These are phyloP conservation scores for Thelephora terrestris DNA, from an alignment of 1,284 basidiomycete genomes.

Conservation along the genomic window DNA sequence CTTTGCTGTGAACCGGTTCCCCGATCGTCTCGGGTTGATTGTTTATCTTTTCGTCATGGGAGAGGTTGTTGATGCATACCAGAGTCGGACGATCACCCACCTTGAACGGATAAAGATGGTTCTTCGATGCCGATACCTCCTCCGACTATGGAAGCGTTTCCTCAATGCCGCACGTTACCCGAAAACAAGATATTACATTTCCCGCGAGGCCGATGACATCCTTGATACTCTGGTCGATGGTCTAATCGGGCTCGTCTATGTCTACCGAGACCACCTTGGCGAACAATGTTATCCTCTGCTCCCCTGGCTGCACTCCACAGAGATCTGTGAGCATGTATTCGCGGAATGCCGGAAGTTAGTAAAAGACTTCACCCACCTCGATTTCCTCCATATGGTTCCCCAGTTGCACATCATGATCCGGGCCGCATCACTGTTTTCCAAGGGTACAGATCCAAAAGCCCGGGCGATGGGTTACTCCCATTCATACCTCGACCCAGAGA, in stretches of 20 bases:
- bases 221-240: slow-evolving; percentile 21
- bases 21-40: slow-evolving; percentile 16
- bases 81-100: slow-evolving; percentile 24
- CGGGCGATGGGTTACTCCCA: slow-evolving; percentile 13
- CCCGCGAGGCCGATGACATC: slow-evolving; percentile 24
- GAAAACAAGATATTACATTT: slow-evolving; percentile 20
- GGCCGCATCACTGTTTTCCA: background rate
- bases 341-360: background rate
- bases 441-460: slow-evolving; percentile 2
- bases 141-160: slow-evolving; percentile 20
- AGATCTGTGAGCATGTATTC: too few species aligned
- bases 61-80: slow-evolving; percentile 28
- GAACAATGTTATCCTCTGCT: slow-evolving; percentile 19
- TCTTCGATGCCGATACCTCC: slow-evolving; percentile 22
- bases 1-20: slow-evolving; percentile 12
- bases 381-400: background rate
- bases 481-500: slow-evolving; percentile 6
- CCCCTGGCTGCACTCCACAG: slow-evolving; percentile 29
- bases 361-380: background rate
- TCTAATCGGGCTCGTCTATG: slow-evolving; percentile 22
- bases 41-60: slow-evolving; percentile 28
- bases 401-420: background rate
- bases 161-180: slow-evolving; percentile 11
- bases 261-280: too few species aligned
- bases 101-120: slow-evolving; percentile 21